Base-by-base conservation (phyloP, 73 alveolate genomes). In the Paramecium octaurelia region DNA sequence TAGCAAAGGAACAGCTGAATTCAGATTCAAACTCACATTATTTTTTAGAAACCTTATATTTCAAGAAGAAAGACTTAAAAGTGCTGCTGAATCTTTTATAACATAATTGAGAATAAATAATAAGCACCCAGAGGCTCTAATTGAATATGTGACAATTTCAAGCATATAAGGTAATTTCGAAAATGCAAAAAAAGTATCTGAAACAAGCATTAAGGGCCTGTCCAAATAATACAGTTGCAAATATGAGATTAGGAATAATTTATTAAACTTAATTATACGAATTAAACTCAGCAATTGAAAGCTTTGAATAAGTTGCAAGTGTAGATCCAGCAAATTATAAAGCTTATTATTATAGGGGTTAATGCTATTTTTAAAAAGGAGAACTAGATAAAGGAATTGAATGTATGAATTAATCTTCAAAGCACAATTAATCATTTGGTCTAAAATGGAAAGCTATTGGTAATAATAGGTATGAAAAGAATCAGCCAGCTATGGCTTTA, bases 111-210 rank as follows among this genome's bases (percentile, higher is more conserved):
- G 91, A 23, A 88, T 70, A 43, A 71, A 97, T 54, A 71, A 92
- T 58, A 95, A 94, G 29, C 99, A 97, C 57, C 94, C 96, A 27
- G 96, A 96, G 6, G 98, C 99, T 11, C 90, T 96, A 20, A 92
- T 97, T 50, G 98, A 97, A 90, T 86, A 96, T 40, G 99, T 98
- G 14, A 95, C 98, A 2, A 87, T 95, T 24, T 59, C 94, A 70
- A 96, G 92, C 16, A 46, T 88, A 7, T 48, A 88, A 88, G 83
- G 87, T 70, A 88, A 88, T 38, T 88, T 44, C 42, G 95, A 92
- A 43, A 96, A 96, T 88, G 99, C 99, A 2, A 94, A 95, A 14
- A 14, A 97, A 97, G 84, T 97, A 97, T 93, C 94, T 95, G 68
- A 95, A 95, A 86, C 98, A 97, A 71, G 98, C 98, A 18, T 86